phyloP scores from a whole-genome alignment of 768 basidiomycete species.

The Termitomyces sp. region DNA sequence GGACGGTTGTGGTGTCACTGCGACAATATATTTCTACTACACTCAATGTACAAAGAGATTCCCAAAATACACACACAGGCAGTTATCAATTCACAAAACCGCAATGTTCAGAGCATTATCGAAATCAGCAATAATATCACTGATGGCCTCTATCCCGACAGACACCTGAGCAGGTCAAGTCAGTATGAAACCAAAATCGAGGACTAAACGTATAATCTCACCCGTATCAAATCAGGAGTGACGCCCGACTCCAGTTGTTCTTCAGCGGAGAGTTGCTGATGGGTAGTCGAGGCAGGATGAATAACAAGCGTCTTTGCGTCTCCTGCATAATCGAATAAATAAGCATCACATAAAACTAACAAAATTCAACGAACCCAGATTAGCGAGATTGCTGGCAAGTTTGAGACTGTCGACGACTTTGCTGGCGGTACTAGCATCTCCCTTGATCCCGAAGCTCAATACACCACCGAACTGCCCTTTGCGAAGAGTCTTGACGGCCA shows the following conservation, averaged over 20 bases:
- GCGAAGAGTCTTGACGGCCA: conserved; percentile 57
- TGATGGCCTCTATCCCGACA: neutral
- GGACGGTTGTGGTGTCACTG: too few relatives aligned
- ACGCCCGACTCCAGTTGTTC: conserved; percentile 68
- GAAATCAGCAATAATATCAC: neutral
- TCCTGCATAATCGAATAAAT: conserved; percentile 23
- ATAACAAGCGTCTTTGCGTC: conserved; percentile 80
- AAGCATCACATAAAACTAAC: neutral
- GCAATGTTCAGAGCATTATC: too few relatives aligned
- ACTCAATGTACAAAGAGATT: too few relatives aligned
- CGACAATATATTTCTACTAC: too few relatives aligned
- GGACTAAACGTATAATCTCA: too few relatives aligned
- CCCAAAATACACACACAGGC: too few relatives aligned
- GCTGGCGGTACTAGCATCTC: conserved; percentile 48
- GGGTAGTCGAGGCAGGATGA: conserved; percentile 78
- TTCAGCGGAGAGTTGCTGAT: conserved; percentile 60
- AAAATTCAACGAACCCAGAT: conserved; percentile 35
- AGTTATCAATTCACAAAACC: too few relatives aligned
- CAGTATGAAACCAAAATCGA: neutral
- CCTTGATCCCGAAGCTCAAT: conserved; percentile 75
- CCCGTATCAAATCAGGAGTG: conserved; percentile 69
- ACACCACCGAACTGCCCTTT: conserved; percentile 65
- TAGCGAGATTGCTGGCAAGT: conserved; percentile 71
- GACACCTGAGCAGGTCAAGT: neutral
- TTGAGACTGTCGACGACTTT: conserved; percentile 67